Evolutionary conservation across 2,329 filamentous ascomycete species (phyloP).

Genomic region (Emmonsia crescens): DNA sequence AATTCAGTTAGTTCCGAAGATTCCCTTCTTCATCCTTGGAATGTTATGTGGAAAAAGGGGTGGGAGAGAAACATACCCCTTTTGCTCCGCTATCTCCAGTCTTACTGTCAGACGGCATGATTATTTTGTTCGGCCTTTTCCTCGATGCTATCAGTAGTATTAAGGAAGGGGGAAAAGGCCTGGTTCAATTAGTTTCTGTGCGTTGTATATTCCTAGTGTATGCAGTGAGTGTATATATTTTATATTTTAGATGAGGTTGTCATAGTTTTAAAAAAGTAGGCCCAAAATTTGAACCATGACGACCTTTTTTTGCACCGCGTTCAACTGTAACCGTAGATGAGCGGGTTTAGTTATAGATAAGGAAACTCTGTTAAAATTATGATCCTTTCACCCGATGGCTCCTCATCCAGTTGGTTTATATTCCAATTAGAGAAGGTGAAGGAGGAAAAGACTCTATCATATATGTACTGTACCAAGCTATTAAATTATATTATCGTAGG

Average conservation of each 20-base stretch:
- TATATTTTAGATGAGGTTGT: too few relatives aligned
- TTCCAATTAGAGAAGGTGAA: neutral
- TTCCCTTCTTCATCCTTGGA: neutral
- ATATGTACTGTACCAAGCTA: neutral
- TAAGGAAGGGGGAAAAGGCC: neutral
- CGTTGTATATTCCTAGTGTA: neutral
- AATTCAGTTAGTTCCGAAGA: neutral
- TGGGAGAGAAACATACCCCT: too few relatives aligned
- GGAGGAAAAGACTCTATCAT: neutral
- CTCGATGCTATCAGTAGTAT: neutral
- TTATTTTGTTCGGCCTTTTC: neutral
- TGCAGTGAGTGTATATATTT: too few relatives aligned
- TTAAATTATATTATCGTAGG: neutral
- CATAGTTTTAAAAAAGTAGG: too few relatives aligned
- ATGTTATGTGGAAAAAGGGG: neutral
- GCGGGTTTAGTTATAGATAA: neutral
- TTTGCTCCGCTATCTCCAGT: neutral
- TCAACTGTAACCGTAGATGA: too few relatives aligned
- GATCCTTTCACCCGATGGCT: neutral
- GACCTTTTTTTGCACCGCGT: too few relatives aligned
- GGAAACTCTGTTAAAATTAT: neutral
- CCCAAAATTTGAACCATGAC: too few relatives aligned
- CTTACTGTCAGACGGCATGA: neutral
- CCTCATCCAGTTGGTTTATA: neutral
- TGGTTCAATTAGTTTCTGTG: neutral